Evolutionary conservation across 2,329 filamentous ascomycete species (phyloP).

Genomic region (Pseudogymnoascus sp.): DNA sequence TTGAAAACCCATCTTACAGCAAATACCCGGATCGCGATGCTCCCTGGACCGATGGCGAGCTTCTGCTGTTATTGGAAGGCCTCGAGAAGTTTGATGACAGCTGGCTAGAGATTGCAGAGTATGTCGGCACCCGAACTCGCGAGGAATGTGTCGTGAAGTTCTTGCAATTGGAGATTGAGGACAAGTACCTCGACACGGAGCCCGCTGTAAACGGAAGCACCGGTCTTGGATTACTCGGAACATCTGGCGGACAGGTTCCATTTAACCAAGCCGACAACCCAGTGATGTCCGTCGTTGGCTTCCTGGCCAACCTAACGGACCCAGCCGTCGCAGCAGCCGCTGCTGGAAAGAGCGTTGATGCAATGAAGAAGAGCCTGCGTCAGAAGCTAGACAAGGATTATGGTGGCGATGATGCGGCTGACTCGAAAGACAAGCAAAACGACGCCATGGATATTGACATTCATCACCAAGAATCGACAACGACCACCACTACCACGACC

Average conservation of each 20-base stretch:
- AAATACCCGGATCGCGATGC: constrained; percentile 73
- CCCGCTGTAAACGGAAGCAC: constrained; percentile 44
- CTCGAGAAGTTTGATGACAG: constrained; percentile 92
- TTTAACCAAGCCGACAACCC: constrained; percentile 93
- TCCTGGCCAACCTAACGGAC: constrained; percentile 84
- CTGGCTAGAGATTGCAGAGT: constrained; percentile 86
- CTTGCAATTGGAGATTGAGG: constrained; percentile 91
- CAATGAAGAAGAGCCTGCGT: constrained; percentile 72
- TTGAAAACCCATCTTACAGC: constrained; percentile 80
- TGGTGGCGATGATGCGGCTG: constrained; percentile 33
- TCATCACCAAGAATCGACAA: constrained; percentile 39
- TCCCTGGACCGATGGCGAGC: constrained; percentile 85
- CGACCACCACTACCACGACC: constrained; percentile 40
- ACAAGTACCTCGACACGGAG: constrained; percentile 87
- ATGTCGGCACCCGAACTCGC: constrained; percentile 82
- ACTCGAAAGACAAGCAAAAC: constrained; percentile 46
- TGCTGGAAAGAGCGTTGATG: constrained; percentile 76
- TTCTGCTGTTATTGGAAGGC: constrained; percentile 80
- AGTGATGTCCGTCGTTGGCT: constrained; percentile 91
- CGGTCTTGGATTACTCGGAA: constrained; percentile 58
- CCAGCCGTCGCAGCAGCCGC: constrained; percentile 85
- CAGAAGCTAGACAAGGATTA: constrained; percentile 64
- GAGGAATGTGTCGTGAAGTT: constrained; percentile 98
- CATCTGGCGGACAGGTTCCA: constrained; percentile 71
- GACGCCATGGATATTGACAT: constrained; percentile 59